A percentile compares a stretch with the other conserved stretches of the same genome.
Conservation (phyloP, 2,329 filamentous ascomycete species). For the Sclerotiophoma versabilis region DNA sequence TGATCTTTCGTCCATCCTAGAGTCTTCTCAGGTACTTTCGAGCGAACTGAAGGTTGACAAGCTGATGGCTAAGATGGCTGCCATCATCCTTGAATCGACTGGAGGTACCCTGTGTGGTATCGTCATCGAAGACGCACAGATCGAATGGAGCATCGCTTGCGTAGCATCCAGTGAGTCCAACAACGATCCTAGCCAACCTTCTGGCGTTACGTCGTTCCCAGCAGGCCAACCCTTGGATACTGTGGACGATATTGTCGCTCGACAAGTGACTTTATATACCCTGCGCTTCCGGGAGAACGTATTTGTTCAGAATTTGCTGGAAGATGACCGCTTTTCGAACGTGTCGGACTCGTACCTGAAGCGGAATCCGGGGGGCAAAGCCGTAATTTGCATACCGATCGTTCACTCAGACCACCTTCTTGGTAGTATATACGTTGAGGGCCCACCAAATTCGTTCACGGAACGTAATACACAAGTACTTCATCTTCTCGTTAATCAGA, state of each 20-base stretch:
- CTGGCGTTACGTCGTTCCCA: slow-evolving; percentile 70
- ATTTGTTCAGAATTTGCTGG: slow-evolving; percentile 75
- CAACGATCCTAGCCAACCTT: slow-evolving; percentile 24
- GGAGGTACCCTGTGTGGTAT: slow-evolving; percentile 77
- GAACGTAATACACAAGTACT: slow-evolving; percentile 66
- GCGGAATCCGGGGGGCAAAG: slow-evolving; percentile 72
- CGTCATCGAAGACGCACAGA: slow-evolving; percentile 72
- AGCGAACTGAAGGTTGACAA: slow-evolving; percentile 79
- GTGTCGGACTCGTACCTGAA: slow-evolving; percentile 73
- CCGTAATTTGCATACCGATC: slow-evolving; percentile 82
- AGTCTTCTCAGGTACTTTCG: slow-evolving; percentile 80
- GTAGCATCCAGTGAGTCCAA: slow-evolving; percentile 71
- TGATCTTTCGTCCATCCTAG: slow-evolving; percentile 78
- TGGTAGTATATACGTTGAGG: slow-evolving; percentile 79
- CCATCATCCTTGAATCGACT: slow-evolving; percentile 80
- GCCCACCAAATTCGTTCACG: slow-evolving; percentile 78
- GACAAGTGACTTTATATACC: slow-evolving; percentile 79
- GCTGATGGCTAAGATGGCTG: slow-evolving; percentile 79
- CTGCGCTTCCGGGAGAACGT: slow-evolving; percentile 78
- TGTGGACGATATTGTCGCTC: slow-evolving; percentile 71
- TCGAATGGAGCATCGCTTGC: slow-evolving; percentile 74
- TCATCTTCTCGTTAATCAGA: slow-evolving; percentile 78
- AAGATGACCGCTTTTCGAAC: slow-evolving; percentile 80
- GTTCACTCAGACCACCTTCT: slow-evolving; percentile 75
- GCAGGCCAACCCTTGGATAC: slow-evolving; percentile 69